These are phyloP conservation scores for Setomelanomma holmii DNA, from an alignment of 2,329 filamentous ascomycete genomes.

Conservation along the genomic window DNA sequence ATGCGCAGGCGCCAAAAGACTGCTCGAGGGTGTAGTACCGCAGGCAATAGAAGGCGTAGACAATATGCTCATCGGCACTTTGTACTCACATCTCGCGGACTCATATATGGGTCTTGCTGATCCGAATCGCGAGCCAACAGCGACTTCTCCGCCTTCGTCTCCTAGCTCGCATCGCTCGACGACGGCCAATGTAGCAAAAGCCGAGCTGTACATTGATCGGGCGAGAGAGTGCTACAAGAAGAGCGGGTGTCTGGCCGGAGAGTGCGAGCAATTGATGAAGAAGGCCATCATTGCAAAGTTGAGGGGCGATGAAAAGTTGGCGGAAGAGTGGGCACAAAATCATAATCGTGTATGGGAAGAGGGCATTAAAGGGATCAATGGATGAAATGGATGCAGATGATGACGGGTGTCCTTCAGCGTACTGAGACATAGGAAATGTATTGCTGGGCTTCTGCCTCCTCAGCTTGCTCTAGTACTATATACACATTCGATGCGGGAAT, in stretches of 20 bases:
- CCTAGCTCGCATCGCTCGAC: constrained; percentile 20
- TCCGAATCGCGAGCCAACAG: constrained; percentile 24
- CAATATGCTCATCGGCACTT: constrained; percentile 65
- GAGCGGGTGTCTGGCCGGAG: constrained; percentile 71
- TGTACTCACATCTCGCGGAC: constrained; percentile 77
- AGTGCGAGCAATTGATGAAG: constrained; percentile 82
- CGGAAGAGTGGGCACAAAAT: constrained; percentile 48
- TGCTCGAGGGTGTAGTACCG: constrained; percentile 75
- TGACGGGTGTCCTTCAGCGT: background rate
- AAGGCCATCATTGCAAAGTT: constrained; percentile 79
- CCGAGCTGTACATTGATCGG: constrained; percentile 46
- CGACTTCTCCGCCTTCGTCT: constrained; percentile 6
- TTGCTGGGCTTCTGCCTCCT: constrained; percentile 33
- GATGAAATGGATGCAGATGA: background rate
- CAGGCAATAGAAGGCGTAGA: constrained; percentile 74
- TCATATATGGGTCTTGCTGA: constrained; percentile 81
- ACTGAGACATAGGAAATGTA: constrained; percentile 41
- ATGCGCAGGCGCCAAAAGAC: constrained; percentile 68
- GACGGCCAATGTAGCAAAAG: constrained; percentile 34
- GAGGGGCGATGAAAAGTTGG: constrained; percentile 54
- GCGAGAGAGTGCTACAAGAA: constrained; percentile 61
- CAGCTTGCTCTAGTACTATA: constrained; percentile 33
- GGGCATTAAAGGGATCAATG: constrained; percentile 13
- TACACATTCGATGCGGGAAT: constrained; percentile 18
- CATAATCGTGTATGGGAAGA: constrained; percentile 46